Evolutionary conservation across 768 basidiomycete species (phyloP).

Genomic region (Auriscalpium vulgare): DNA sequence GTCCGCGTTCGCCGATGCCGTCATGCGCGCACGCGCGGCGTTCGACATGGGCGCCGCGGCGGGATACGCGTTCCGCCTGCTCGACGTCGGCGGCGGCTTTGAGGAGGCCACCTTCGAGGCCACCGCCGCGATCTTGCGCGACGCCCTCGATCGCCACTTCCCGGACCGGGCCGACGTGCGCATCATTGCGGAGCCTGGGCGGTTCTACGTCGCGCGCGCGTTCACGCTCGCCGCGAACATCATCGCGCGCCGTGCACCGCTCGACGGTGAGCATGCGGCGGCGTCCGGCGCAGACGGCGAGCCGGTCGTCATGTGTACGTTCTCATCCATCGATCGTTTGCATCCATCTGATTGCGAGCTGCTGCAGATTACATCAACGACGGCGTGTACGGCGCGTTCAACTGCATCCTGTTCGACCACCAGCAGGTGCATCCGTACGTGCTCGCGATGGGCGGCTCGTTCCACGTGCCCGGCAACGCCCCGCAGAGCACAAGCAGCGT

Average conservation of each 20-base stretch:
- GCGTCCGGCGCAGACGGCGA: constrained; percentile 26
- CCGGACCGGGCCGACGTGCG: constrained; percentile 61
- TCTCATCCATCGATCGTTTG: constrained; percentile 8
- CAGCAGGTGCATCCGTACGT: constrained; percentile 70
- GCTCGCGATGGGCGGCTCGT: constrained; percentile 60
- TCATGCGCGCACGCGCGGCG: constrained; percentile 69
- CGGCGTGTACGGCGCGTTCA: constrained; percentile 97
- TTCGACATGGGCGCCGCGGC: constrained; percentile 81
- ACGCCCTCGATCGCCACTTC: constrained; percentile 73
- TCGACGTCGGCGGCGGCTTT: constrained; percentile 97
- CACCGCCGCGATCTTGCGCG: constrained; percentile 61
- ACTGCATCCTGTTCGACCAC: constrained; percentile 96
- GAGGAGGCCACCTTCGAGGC: constrained; percentile 81
- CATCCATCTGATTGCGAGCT: neutral
- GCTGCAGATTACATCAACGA: constrained; percentile 95
- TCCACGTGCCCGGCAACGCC: constrained; percentile 42
- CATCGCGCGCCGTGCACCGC: constrained; percentile 75
- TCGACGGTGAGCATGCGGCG: constrained; percentile 25
- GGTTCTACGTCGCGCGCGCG: constrained; percentile 88
- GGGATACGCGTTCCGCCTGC: constrained; percentile 75
- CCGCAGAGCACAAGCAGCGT: constrained; percentile 55
- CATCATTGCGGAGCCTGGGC: constrained; percentile 92
- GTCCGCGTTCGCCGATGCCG: constrained; percentile 81
- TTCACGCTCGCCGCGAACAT: constrained; percentile 91
- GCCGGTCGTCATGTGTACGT: constrained; percentile 86